phyloP scores from a whole-genome alignment of 164 flowering plant genomes.

The Umbellularia californica region DNA sequence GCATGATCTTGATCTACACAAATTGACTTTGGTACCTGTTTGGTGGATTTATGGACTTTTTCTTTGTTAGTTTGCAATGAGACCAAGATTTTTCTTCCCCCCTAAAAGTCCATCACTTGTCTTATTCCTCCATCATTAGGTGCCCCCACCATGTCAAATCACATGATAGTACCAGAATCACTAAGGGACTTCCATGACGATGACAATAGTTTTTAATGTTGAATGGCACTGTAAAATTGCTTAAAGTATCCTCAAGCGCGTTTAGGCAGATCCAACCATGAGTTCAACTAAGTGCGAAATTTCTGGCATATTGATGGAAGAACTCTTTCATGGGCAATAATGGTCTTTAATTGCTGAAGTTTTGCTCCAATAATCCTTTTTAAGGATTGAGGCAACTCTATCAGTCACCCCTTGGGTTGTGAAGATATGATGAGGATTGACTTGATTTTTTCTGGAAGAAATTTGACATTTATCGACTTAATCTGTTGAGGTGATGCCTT shows the following conservation, averaged over 20 bases:
- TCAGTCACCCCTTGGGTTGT: not conserved
- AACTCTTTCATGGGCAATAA: not conserved
- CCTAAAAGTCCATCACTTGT: not conserved
- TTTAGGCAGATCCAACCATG: not conserved
- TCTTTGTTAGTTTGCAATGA: not conserved
- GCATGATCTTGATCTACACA: not conserved
- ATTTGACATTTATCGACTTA: not conserved
- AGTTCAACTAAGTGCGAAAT: not conserved
- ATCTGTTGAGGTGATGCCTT: not conserved
- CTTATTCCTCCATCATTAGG: conserved; percentile 3
- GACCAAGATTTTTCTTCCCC: conserved; percentile 8
- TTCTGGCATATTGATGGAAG: not conserved
- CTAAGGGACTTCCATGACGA: not conserved
- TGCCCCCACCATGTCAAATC: not conserved
- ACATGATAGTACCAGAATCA: not conserved
- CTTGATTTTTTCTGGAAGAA: not conserved
- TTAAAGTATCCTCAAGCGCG: not conserved
- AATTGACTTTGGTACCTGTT: conserved; percentile 2
- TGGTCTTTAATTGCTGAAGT: not conserved
- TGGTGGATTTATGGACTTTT: conserved; percentile 1
- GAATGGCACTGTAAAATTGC: not conserved
- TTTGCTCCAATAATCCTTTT: not conserved
- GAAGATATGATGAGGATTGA: not conserved
- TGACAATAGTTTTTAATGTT: not conserved
- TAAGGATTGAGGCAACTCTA: not conserved